Conservation (phyloP, 129 eudicot species). For the Tagetes erecta region DNA sequence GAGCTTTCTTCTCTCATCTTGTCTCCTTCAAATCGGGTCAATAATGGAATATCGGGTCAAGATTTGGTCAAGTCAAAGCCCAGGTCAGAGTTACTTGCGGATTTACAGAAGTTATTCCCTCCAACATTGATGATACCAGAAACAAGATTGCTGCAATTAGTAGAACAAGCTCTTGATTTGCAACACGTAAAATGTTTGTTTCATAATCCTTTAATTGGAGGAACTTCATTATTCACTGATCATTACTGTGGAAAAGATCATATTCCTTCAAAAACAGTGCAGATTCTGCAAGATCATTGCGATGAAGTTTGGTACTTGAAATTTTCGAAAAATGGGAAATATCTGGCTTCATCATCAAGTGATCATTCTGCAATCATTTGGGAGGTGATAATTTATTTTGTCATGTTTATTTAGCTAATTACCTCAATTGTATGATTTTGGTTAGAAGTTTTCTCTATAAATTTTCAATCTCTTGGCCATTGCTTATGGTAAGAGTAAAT, state of each 20-base stretch:
- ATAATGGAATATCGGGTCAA: constrained; percentile 36
- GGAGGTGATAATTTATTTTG: constrained; percentile 54
- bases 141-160: constrained; percentile 65
- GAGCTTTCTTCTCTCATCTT: constrained; percentile 60
- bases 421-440: not conserved
- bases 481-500: not conserved
- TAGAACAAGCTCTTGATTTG: constrained; percentile 84
- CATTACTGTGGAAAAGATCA: constrained; percentile 85
- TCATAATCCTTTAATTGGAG: constrained; percentile 68
- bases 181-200: constrained; percentile 70
- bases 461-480: not conserved
- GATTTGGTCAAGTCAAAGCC: constrained; percentile 37
- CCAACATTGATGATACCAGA: constrained; percentile 82
- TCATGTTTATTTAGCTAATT: not conserved
- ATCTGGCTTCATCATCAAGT: constrained; percentile 81
- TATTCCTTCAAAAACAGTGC: constrained; percentile 78
- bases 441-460: not conserved
- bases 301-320: constrained; percentile 90
- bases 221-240: constrained; percentile 68
- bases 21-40: constrained; percentile 39
- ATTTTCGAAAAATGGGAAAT: constrained; percentile 77
- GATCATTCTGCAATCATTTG: constrained; percentile 82
- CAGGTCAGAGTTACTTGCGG: constrained; percentile 61
- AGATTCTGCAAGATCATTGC: constrained; percentile 39
- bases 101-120: constrained; percentile 67